Conservation (phyloP, 257 asterid genomes). For the Anisodus acutangulus region DNA sequence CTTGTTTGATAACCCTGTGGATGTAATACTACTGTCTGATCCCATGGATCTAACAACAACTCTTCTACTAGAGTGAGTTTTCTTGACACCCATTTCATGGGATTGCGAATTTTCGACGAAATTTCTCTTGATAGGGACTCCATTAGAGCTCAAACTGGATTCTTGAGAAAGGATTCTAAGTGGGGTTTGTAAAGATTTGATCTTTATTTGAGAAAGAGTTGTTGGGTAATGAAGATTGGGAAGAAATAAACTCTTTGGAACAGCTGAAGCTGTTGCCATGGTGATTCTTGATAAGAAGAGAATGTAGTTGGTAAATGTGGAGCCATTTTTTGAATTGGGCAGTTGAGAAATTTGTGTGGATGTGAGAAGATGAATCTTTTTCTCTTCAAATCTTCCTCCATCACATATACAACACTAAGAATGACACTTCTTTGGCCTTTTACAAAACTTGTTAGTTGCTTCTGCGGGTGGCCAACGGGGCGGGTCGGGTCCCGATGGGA, state of each 20-base stretch:
- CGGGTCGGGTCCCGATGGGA: no score
- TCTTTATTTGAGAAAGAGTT: constrained; percentile 19
- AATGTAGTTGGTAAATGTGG: constrained; percentile 36
- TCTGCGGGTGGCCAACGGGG: no score
- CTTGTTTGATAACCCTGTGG: constrained; percentile 53
- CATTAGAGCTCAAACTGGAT: constrained; percentile 34
- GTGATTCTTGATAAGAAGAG: constrained; percentile 36
- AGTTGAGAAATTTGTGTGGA: constrained; percentile 67
- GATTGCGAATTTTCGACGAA: constrained; percentile 32
- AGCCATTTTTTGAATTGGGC: constrained; percentile 41
- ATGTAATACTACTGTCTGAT: constrained; percentile 50
- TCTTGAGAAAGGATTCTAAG: constrained; percentile 32
- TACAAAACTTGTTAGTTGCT: neutral
- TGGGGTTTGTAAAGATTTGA: constrained; percentile 36
- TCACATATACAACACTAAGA: neutral
- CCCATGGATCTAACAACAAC: constrained; percentile 51
- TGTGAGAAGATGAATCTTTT: constrained; percentile 35
- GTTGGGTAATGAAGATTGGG: constrained; percentile 45
- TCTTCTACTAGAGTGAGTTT: constrained; percentile 34
- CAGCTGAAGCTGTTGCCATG: constrained; percentile 51
- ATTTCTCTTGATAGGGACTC: constrained; percentile 15
- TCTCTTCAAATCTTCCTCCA: neutral
- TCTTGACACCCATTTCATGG: constrained; percentile 36
- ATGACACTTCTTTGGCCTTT: neutral
- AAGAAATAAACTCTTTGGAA: constrained; percentile 41